Evolutionary conservation across 495 filamentous ascomycete species (phyloP).

Genomic region (Achaetomiella virescens): DNA sequence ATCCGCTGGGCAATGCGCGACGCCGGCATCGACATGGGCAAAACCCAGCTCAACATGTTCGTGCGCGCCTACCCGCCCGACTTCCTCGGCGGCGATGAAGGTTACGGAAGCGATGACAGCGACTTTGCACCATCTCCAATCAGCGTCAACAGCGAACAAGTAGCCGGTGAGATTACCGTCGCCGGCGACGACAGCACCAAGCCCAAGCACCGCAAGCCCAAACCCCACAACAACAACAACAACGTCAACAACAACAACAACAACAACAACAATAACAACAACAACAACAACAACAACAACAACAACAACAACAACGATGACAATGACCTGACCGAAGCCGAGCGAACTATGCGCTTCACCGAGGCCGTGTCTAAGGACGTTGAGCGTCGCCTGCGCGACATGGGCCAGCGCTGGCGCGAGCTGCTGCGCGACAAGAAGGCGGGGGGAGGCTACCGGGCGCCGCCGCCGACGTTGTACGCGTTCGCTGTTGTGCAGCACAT

Average conservation of each 20-base stretch:
- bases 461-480: constrained; percentile 25
- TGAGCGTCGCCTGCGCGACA: constrained; percentile 8
- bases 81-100: constrained; percentile 6
- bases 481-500: constrained; percentile 27
- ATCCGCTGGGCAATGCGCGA: constrained; percentile 26
- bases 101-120: neutral
- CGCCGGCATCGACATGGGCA: constrained; percentile 8
- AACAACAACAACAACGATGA: neutral
- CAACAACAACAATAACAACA: neutral
- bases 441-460: neutral
- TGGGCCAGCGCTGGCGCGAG: constrained; percentile 20
- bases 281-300: neutral
- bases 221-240: no score
- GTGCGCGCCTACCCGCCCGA: constrained; percentile 16
- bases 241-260: neutral
- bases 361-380: constrained; percentile 15
- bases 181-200: neutral
- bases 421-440: constrained; percentile 1
- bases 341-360: constrained; percentile 9
- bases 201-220: neutral
- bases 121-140: neutral
- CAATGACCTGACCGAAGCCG: neutral
- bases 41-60: constrained; percentile 13
- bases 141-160: neutral
- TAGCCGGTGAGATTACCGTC: neutral